Base-by-base conservation (phyloP, 441 rosid genomes). In the Francoa sonchifolia region DNA sequence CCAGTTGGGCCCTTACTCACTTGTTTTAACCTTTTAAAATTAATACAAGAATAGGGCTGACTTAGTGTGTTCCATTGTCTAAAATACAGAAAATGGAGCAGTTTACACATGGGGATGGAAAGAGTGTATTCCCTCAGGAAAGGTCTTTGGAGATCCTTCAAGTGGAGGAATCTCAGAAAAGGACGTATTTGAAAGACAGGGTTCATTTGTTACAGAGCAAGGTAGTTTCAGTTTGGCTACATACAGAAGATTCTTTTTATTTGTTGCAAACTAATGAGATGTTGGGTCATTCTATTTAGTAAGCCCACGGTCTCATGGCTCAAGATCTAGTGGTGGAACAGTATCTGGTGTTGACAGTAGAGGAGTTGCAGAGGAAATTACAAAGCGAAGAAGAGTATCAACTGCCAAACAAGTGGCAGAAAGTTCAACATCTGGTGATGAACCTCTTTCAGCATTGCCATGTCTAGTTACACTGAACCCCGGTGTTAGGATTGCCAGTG, bases 41-140 rank as follows among this genome's bases (percentile, higher is more conserved):
- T n/a, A n/a, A n/a, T n/a, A n/a, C n/a, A n/a, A n/a, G n/a, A 41
- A 13, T 13, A 6, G 10, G 39, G 22, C 53, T 20, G 19, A 41
- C 17, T 51, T 42, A 44, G 25, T 27, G 18, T 11, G 14, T 50
- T 31, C 49, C 17, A 1, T 18, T 48, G 51, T 41, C 44, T 50
- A 56, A 42, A 34, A 47, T 36, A 42, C 65, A 90, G 99, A 72
- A 28, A 50, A 21, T 8, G 94, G 78, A 18, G 92, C 76, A 45
- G 86, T 92, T 38, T 87, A 72, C 50, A 87, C 99, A 10, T 92
- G 99, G 99, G 99, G 99, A 29, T 92, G 99, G 99, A 87, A 72
- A 51, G 96, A 92, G 62, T 87, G 99, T 60, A 67, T 92, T 62
- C 96, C 99, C 15, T 69, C 99, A 4, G 99, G 95, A 48, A 81